A percentile compares a stretch with the other conserved stretches of the same genome.
phyloP scores from a whole-genome alignment of 352 stramenopile genomes.

The Blastocystis sp. region DNA sequence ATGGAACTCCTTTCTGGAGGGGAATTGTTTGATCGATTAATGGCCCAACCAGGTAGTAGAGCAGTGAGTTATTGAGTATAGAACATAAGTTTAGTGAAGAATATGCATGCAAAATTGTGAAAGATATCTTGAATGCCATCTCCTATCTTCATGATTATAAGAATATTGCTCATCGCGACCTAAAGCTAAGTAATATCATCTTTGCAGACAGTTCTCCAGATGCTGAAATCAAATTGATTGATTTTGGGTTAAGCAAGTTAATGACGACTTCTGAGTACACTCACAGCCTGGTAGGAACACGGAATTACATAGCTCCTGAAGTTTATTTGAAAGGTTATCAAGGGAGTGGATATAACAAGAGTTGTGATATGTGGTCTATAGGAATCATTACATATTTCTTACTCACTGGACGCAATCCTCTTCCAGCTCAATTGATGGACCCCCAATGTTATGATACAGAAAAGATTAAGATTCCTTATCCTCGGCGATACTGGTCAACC shows the following conservation, averaged over 20 bases:
- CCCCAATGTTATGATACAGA: neutral
- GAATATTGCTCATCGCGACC: slow-evolving; percentile 60
- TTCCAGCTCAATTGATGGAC: neutral
- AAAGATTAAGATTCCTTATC: neutral
- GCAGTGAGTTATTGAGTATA: neutral
- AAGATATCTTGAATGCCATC: slow-evolving; percentile 48
- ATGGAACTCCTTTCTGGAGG: slow-evolving; percentile 56
- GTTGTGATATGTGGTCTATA: slow-evolving; percentile 54
- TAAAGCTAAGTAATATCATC: slow-evolving; percentile 59
- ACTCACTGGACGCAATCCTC: slow-evolving; percentile 33
- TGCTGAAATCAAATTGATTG: slow-evolving; percentile 58
- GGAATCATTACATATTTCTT: slow-evolving; percentile 54
- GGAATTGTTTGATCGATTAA: slow-evolving; percentile 45
- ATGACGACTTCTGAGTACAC: neutral
- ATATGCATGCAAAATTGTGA: slow-evolving; percentile 31
- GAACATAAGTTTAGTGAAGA: slow-evolving; percentile 55
- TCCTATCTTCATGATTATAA: slow-evolving; percentile 58
- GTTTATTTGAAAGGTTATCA: slow-evolving; percentile 17
- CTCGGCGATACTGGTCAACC: neutral
- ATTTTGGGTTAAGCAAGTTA: slow-evolving; percentile 60
- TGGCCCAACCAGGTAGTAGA: slow-evolving; percentile 23
- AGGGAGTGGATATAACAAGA: slow-evolving; percentile 29
- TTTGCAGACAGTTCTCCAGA: slow-evolving; percentile 42
- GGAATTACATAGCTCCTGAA: slow-evolving; percentile 53
- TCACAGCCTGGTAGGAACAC: slow-evolving; percentile 47